These are phyloP conservation scores for Erodium trifolium DNA, from an alignment of 441 rosid species.

Conservation along the genomic window DNA sequence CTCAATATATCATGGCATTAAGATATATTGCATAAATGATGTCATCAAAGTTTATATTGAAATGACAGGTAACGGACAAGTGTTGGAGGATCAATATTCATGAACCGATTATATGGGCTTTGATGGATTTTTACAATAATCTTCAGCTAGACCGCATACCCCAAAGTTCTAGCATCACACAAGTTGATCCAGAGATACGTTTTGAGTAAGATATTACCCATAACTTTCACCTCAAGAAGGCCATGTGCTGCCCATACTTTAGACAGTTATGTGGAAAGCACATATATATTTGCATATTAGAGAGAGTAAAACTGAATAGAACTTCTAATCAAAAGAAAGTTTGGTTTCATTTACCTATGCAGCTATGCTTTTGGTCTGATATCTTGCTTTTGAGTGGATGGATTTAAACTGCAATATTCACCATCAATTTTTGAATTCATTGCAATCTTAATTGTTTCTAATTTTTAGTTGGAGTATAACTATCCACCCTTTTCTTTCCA, in stretches of 20 bases:
- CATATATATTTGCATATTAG: neutral
- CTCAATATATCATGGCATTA: conserved; percentile 15
- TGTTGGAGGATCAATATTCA: conserved; percentile 89
- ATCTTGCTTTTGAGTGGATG: neutral
- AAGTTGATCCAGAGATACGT: conserved; percentile 97
- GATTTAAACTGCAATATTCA: neutral
- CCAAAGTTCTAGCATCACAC: conserved; percentile 57
- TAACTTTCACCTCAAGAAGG: conserved; percentile 8
- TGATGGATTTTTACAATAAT: conserved; percentile 67
- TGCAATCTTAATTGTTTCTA: conserved; percentile 3
- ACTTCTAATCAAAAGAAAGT: neutral
- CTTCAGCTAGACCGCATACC: conserved; percentile 81
- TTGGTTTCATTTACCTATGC: neutral
- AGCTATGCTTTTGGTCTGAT: neutral
- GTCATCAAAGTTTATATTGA: conserved; percentile 13
- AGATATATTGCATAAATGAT: conserved; percentile 16
- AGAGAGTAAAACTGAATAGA: conserved; percentile 1
- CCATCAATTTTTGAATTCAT: conserved; percentile 5
- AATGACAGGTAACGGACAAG: conserved; percentile 71
- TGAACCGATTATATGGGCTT: conserved; percentile 97
- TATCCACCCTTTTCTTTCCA: conserved; percentile 29
- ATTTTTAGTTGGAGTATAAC: conserved; percentile 12
- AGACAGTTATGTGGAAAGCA: neutral
- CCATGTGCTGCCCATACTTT: conserved; percentile 1
- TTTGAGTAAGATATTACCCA: conserved; percentile 54